These are phyloP conservation scores for Citrus maxima DNA, from an alignment of 345 rosid genomes.

Conservation along the genomic window DNA sequence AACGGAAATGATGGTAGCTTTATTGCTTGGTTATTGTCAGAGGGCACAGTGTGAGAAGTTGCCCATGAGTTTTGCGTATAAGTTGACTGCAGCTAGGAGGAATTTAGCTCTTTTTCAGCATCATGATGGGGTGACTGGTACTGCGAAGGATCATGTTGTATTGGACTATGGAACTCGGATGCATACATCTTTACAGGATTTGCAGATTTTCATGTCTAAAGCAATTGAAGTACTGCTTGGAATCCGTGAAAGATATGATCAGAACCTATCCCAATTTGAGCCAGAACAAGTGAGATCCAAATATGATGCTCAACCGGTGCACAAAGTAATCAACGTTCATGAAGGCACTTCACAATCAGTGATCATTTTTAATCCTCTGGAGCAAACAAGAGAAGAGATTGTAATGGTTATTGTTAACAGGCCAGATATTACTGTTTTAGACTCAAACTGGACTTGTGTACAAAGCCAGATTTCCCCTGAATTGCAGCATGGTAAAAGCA, in stretches of 20 bases:
- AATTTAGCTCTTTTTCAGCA: constrained; percentile 98
- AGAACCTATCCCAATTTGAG: constrained; percentile 68
- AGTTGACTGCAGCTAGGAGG: constrained; percentile 94
- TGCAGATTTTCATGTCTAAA: constrained; percentile 95
- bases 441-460: constrained; percentile 87
- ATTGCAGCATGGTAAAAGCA: constrained; percentile 67
- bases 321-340: constrained; percentile 57
- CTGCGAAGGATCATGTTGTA: constrained; percentile 94
- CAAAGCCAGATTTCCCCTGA: constrained; percentile 94
- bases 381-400: constrained; percentile 83
- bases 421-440: constrained; percentile 75
- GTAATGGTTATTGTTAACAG: constrained; percentile 68
- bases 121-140: constrained; percentile 98
- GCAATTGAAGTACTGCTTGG: constrained; percentile 88
- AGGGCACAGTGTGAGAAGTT: constrained; percentile 80
- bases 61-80: constrained; percentile 66
- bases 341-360: constrained; percentile 81
- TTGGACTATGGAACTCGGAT: constrained; percentile 84
- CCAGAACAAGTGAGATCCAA: constrained; percentile 76
- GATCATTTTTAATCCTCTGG: constrained; percentile 77
- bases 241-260: constrained; percentile 76
- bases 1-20: constrained; percentile 82
- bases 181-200: constrained; percentile 87
- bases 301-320: constrained; percentile 80
- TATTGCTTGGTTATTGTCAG: constrained; percentile 87